phyloP scores from a whole-genome alignment of 768 basidiomycete species.

The Mycena indigotica region DNA sequence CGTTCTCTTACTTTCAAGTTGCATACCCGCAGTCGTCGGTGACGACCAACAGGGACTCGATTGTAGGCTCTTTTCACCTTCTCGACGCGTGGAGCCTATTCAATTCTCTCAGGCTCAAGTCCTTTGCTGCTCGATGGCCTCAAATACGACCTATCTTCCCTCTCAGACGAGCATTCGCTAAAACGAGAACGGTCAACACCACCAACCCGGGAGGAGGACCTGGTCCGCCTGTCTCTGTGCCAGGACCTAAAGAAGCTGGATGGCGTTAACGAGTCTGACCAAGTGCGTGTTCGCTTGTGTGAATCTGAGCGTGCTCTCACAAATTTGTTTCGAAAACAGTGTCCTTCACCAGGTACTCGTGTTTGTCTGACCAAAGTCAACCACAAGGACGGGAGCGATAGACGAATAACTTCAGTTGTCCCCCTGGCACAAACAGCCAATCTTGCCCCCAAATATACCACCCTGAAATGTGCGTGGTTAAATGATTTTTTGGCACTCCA shows the following conservation, averaged over 20 bases:
- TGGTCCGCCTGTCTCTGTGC: constrained; percentile 70
- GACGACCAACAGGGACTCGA: constrained; percentile 6
- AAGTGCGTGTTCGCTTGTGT: constrained; percentile 50
- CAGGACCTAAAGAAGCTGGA: constrained; percentile 52
- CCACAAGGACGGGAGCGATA: constrained; percentile 50
- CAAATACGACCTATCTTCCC: constrained; percentile 62
- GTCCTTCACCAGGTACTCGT: constrained; percentile 63
- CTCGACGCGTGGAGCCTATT: background rate
- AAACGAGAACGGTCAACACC: constrained; percentile 58
- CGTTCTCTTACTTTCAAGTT: constrained; percentile 11
- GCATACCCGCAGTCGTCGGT: background rate
- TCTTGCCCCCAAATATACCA: constrained; percentile 33
- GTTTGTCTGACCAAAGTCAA: constrained; percentile 76
- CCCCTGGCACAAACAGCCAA: constrained; percentile 57
- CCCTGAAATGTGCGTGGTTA: background rate
- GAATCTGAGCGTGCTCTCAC: constrained; percentile 8
- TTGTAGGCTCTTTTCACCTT: background rate
- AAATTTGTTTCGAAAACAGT: constrained; percentile 48
- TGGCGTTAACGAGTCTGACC: constrained; percentile 57
- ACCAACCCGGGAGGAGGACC: constrained; percentile 63
- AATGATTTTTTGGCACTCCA: no score
- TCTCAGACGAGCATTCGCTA: constrained; percentile 54
- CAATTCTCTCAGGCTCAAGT: background rate
- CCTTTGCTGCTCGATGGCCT: constrained; percentile 31
- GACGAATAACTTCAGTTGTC: constrained; percentile 74